Conservation (phyloP, 306 rosid genomes). For the Astragalus membranaceus region DNA sequence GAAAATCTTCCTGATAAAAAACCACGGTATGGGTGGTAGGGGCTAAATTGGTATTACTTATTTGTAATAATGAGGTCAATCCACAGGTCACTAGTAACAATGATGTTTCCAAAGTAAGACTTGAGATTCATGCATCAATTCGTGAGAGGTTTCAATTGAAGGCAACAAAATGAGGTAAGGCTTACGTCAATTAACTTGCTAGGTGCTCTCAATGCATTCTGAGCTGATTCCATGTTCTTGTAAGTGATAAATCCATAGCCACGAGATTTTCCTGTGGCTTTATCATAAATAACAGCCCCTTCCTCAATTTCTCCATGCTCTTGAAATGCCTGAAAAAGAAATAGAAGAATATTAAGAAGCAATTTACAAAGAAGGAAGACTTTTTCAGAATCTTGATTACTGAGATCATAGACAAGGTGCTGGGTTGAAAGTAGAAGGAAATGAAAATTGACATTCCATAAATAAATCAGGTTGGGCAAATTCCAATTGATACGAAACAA, state of each 20-base stretch:
- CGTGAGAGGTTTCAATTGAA: background rate
- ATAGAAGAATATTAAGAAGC: background rate
- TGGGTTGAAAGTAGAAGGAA: background rate
- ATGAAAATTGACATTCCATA: background rate
- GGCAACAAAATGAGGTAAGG: background rate
- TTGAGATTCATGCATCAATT: conserved; percentile 2
- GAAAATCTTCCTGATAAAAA: background rate
- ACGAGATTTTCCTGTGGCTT: conserved; percentile 60
- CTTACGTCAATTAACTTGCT: conserved; percentile 80
- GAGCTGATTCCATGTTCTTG: conserved; percentile 70
- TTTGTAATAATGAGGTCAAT: background rate
- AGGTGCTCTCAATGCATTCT: conserved; percentile 59
- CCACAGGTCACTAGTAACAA: background rate
- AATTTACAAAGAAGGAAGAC: background rate
- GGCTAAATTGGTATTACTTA: background rate
- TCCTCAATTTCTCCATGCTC: conserved; percentile 84
- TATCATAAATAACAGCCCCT: conserved; percentile 66
- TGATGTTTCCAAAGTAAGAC: background rate
- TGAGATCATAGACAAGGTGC: conserved; percentile 5
- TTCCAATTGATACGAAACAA: conserved; percentile 12
- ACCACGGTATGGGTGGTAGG: background rate
- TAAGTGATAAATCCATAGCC: conserved; percentile 82
- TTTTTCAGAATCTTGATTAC: background rate
- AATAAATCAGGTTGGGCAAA: conserved; percentile 10
- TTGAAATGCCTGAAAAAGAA: conserved; percentile 51